Conservation (phyloP, 2,329 filamentous ascomycete genomes). For the Aspergillus thermomutatus region DNA sequence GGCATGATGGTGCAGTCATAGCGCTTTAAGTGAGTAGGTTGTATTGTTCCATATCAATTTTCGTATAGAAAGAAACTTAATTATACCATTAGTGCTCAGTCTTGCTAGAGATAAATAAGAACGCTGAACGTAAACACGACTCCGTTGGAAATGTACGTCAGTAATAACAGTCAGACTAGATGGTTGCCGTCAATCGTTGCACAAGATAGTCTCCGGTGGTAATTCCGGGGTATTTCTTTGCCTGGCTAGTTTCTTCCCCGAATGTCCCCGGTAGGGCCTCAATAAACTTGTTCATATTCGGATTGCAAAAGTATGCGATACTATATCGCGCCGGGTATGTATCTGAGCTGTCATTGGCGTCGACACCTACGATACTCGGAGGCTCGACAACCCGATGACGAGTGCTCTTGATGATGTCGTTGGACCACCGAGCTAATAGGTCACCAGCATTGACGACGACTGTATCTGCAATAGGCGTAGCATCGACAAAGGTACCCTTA, state of each 20-base stretch:
- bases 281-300: conserved; percentile 71
- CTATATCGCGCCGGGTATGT: conserved; percentile 75
- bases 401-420: conserved; percentile 86
- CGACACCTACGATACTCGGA: conserved; percentile 51
- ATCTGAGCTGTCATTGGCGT: conserved; percentile 32
- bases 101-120: neutral
- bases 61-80: neutral
- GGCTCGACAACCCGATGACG: conserved; percentile 89
- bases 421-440: conserved; percentile 81
- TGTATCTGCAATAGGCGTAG: conserved; percentile 74
- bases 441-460: conserved; percentile 90
- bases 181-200: conserved; percentile 75
- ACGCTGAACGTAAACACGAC: neutral
- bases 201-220: conserved; percentile 79
- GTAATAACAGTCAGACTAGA: conserved; percentile 11
- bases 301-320: conserved; percentile 91
- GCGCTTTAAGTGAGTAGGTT: neutral
- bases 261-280: conserved; percentile 80
- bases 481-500: conserved; percentile 74
- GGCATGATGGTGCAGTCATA: too few species aligned
- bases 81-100: neutral
- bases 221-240: conserved; percentile 77
- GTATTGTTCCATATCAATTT: neutral
- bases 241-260: conserved; percentile 49
- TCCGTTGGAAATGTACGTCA: neutral